Percentiles rank a stretch among this genome's conserved stretches.
Conservation (phyloP, 1,284 basidiomycete genomes). For the Ganoderma meredithae region DNA sequence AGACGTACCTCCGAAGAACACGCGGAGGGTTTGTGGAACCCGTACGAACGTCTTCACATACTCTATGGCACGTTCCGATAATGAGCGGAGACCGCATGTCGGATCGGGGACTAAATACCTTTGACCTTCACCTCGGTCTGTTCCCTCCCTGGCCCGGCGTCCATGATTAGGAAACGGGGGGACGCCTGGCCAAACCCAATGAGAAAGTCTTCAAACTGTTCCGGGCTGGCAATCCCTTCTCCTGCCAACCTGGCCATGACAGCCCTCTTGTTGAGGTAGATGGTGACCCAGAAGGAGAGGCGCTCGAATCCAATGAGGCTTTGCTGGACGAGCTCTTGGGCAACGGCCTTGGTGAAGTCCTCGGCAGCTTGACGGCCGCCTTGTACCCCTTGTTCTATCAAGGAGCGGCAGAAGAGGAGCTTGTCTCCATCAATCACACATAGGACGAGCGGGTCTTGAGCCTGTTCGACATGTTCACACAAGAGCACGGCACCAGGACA, state of each 20-base stretch:
- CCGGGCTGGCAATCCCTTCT: slow-evolving; percentile 62
- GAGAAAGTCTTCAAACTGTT: slow-evolving; percentile 72
- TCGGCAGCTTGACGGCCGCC: slow-evolving; percentile 76
- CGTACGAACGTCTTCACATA: slow-evolving; percentile 77
- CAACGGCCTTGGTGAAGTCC: slow-evolving; percentile 68
- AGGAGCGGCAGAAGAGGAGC: slow-evolving; percentile 65
- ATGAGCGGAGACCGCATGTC: slow-evolving; percentile 12
- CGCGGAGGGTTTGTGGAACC: slow-evolving; percentile 76
- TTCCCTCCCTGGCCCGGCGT: slow-evolving; percentile 74
- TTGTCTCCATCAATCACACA: slow-evolving; percentile 79
- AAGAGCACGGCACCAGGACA: background rate
- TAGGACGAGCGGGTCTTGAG: slow-evolving; percentile 68
- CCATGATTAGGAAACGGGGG: slow-evolving; percentile 71
- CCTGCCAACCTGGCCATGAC: slow-evolving; percentile 58
- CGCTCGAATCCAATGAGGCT: slow-evolving; percentile 62
- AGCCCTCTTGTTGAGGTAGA: slow-evolving; percentile 71
- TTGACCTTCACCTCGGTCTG: slow-evolving; percentile 75
- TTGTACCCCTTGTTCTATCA: slow-evolving; percentile 66
- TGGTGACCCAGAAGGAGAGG: slow-evolving; percentile 73
- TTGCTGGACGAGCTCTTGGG: slow-evolving; percentile 66
- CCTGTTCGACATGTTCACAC: slow-evolving; percentile 44
- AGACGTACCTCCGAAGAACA: slow-evolving; percentile 72
- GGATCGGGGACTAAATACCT: slow-evolving; percentile 50
- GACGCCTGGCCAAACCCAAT: slow-evolving; percentile 77
- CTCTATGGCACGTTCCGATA: slow-evolving; percentile 51